Base-by-base conservation (phyloP, 306 rosid genomes). In the Quercus variabilis region DNA sequence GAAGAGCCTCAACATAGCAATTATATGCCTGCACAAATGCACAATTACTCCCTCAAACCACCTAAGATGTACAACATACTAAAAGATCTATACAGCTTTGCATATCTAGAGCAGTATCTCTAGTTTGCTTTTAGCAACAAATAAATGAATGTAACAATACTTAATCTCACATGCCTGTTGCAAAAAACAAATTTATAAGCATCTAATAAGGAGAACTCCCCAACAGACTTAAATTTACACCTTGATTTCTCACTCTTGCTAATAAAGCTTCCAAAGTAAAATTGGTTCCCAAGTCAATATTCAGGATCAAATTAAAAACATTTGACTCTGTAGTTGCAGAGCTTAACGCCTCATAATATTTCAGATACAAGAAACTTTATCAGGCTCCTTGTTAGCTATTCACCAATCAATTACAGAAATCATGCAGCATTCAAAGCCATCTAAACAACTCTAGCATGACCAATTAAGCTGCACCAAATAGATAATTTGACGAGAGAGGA, bases 1-100 rank as follows among this genome's bases (percentile, higher is more conserved):
- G 98, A 81, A 96, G 56, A 58, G 99, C 99, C 89, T 96, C 99
- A 2, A 96, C 92, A 85, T 96, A 96, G 90, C 99, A 96, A 78
- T 94, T 91, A 92, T 93, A 96, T 84, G 99, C 99, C 99, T 96
- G 96, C 97, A 96, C 86, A 93, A 88, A 91, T 3, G 31, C 31
- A 23, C 13, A 59, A 23, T 11, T 23, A 59, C 25, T 59, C 30
- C 23, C 30, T 59, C 23, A 20, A 59, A 49, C 54, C 54, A 12
- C 15, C 54, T 49, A 11, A 49, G 54, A 49, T 49, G 54, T 49
- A 49, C 54, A 49, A 49, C 15, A 49, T 49, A 49, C 54, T 1
- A 49, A 49, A 49, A 7, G 11, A 58, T 20, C 65, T 23, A 49
- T 10, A 12, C 31, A 59, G 65, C 31, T 20, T 1, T 4, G 30